These are phyloP conservation scores for Rhodotorula toruloides DNA, from an alignment of 768 basidiomycete genomes.

Conservation along the genomic window DNA sequence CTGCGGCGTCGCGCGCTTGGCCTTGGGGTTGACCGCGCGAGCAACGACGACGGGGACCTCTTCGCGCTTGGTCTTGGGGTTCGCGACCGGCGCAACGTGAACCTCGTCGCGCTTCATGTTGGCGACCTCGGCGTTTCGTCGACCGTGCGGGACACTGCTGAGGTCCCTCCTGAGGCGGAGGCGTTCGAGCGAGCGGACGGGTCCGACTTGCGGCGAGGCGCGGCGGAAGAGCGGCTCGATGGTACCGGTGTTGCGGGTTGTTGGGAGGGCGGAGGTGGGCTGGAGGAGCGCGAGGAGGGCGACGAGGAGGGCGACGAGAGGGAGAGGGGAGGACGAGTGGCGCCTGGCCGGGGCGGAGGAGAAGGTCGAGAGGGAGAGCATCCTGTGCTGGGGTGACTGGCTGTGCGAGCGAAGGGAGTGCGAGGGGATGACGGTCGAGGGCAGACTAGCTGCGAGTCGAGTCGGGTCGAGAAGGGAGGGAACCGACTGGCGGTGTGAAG, in stretches of 20 bases:
- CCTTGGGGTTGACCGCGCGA: constrained; percentile 3
- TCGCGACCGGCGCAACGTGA: no score
- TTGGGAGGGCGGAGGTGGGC: constrained; percentile 20
- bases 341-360: not conserved
- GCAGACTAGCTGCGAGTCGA: constrained; percentile 33
- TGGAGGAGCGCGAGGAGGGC: constrained; percentile 22
- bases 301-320: constrained; percentile 23
- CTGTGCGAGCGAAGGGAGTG: not conserved
- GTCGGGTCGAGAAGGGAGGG: not conserved
- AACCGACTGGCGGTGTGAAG: constrained; percentile 23
- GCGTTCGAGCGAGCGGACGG: constrained; percentile 29
- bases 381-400: constrained; percentile 1
- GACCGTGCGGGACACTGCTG: constrained; percentile 1
- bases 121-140: constrained; percentile 3
- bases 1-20: not conserved
- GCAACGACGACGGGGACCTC: not conserved
- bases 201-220: constrained; percentile 30
- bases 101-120: not conserved
- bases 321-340: not conserved
- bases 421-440: not conserved
- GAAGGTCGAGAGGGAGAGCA: constrained; percentile 5
- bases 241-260: not conserved
- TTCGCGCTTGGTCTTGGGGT: constrained; percentile 23
- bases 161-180: constrained; percentile 30
- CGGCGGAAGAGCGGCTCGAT: constrained; percentile 28